Base-by-base conservation (phyloP, 495 filamentous ascomycete genomes). In the Podospora australis region DNA sequence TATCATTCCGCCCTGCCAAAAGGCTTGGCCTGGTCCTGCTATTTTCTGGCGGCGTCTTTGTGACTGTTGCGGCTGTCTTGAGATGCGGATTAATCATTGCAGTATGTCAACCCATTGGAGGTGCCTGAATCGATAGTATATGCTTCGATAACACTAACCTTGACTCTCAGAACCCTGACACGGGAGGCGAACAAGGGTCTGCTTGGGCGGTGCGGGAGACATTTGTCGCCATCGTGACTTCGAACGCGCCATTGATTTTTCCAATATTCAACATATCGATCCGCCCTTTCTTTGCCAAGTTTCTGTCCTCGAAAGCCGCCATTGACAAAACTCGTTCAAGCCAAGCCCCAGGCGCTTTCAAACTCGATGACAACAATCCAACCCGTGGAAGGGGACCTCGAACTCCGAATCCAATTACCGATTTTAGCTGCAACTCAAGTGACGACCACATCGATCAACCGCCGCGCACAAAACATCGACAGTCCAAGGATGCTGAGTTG, bases 241-340 rank as follows among this genome's bases (percentile, higher is more conserved):
- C 71, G 36, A 79, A 78, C 41, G 54, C 77, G 0, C 76, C 77
- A 2, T 75, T 79, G 61, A 54, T 78, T 7, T 71, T 75, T 56
- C 72, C 75, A 8, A 53, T 78, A 1, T 24, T 75, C 28, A 57
- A 64, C 6, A 55, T 62, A 21, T 64, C 64, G 55, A 57, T 69
- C 14, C 48, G 41, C 5, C 64, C 65, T 0, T 48, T 74, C 13
- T 47, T 68, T 21, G 56, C 59, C 13, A 54, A 48, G 2, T 46
- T 73, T 29, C 44, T 60, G 20, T 65, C 63, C 4, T 21, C 54
- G 6, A 62, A 62, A 0, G 64, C 65, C 1, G 26, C 49, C 0
- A 39, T 22, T 4, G 49, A 42, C 49, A 54, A 36, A 41, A 40
- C 25, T 8, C 55, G 50, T 22, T 38, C 34, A 28, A 57, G 57